A percentile compares a stretch with the other conserved stretches of the same genome.
Conservation (phyloP, 129 eudicot genomes). For the Mikania micrantha region DNA sequence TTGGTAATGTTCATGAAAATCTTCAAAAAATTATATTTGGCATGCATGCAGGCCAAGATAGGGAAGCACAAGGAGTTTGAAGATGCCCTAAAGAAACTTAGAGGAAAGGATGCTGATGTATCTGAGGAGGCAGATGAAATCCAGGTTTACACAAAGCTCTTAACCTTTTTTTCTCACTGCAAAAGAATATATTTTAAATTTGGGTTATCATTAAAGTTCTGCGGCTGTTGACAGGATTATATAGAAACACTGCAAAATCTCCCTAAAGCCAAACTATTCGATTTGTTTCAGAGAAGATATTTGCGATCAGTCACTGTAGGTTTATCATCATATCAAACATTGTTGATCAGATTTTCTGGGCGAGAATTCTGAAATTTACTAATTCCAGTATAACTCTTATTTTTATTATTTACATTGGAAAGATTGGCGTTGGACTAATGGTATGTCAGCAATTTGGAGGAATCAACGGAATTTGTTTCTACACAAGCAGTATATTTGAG, state of each 20-base stretch:
- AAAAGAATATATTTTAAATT: not conserved
- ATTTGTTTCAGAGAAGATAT: constrained; percentile 80
- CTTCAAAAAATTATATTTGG: not conserved
- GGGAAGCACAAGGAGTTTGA: constrained; percentile 73
- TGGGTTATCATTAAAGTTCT: constrained; percentile 5
- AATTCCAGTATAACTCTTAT: constrained; percentile 1
- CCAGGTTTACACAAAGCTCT: constrained; percentile 41
- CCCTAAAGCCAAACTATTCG: constrained; percentile 67
- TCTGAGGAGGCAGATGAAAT: constrained; percentile 82
- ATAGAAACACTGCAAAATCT: constrained; percentile 66
- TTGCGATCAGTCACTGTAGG: constrained; percentile 69
- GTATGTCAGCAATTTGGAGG: constrained; percentile 65
- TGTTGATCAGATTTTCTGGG: not conserved
- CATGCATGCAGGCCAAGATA: constrained; percentile 52
- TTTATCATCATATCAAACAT: not conserved
- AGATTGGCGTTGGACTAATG: constrained; percentile 73
- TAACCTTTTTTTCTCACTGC: not conserved
- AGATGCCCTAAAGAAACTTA: constrained; percentile 56
- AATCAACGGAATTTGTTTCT: constrained; percentile 60
- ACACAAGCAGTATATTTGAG: constrained; percentile 50
- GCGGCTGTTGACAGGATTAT: constrained; percentile 50
- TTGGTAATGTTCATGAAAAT: not conserved
- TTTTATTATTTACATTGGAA: not conserved
- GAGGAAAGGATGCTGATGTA: constrained; percentile 67
- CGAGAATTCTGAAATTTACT: not conserved